Evolutionary conservation across 306 rosid genomes (phyloP).

Genomic region (Hippophae gyantsensis): DNA sequence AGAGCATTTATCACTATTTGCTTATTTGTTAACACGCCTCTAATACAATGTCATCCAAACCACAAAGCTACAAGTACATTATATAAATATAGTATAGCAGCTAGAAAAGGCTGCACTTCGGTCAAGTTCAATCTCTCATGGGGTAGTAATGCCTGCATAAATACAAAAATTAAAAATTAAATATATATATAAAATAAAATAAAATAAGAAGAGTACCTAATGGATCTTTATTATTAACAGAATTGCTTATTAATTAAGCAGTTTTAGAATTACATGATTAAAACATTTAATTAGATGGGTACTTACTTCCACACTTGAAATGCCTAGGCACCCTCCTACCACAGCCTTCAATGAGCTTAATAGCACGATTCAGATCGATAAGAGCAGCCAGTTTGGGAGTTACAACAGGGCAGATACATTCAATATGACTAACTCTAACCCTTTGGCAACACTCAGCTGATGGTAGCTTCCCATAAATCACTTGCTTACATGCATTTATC

Average conservation of each 20-base stretch:
- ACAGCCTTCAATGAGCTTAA: slow-evolving; percentile 16
- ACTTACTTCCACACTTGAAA: slow-evolving; percentile 24
- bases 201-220: too few species aligned
- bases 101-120: not conserved
- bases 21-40: too few species aligned
- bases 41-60: too few species aligned
- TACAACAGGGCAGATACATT: slow-evolving; percentile 16
- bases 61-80: too few species aligned
- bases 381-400: slow-evolving; percentile 9
- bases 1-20: too few species aligned
- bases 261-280: too few species aligned
- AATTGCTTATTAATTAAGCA: too few species aligned
- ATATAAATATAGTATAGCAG: too few species aligned
- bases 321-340: slow-evolving; percentile 21
- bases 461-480: slow-evolving; percentile 10
- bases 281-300: not conserved
- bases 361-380: slow-evolving; percentile 14
- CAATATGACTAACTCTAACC: slow-evolving; percentile 8
- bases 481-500: slow-evolving; percentile 10
- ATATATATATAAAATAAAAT: not conserved
- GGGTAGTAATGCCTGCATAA: slow-evolving; percentile 9
- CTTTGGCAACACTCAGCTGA: slow-evolving; percentile 18
- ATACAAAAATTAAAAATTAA: not conserved
- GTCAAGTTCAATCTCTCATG: not conserved
- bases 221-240: too few species aligned